A percentile compares a stretch with the other conserved stretches of the same genome.
phyloP scores from a whole-genome alignment of 225 moss, liverwort and hornwort species.

The Lunularia cruciata region DNA sequence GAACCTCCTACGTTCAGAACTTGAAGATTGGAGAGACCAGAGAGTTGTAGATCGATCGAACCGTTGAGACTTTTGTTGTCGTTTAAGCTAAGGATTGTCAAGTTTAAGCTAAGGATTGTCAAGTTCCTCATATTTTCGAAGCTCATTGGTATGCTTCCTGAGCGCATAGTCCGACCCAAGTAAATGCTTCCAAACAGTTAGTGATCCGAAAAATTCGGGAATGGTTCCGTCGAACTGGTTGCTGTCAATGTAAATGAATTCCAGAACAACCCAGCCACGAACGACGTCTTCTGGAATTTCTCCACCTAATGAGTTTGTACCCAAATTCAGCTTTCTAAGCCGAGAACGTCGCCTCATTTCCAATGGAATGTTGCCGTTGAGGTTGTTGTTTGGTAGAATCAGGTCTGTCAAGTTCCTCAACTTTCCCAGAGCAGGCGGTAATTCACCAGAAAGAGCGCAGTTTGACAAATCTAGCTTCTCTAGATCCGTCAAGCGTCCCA shows the following conservation, averaged over 20 bases:
- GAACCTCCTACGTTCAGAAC: not conserved
- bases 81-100: not conserved
- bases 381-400: slow-evolving; percentile 3
- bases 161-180: not conserved
- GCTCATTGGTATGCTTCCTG: not conserved
- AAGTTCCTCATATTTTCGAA: not conserved
- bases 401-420: not conserved
- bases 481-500: slow-evolving; percentile 2
- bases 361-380: slow-evolving; percentile 1
- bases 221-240: not conserved
- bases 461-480: not conserved
- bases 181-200: not conserved
- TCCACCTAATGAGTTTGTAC: not conserved
- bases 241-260: not conserved
- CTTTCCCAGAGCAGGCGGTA: not conserved
- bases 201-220: slow-evolving; percentile 12
- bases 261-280: not conserved
- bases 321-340: slow-evolving; percentile 3
- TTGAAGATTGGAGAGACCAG: not conserved
- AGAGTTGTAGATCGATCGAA: slow-evolving; percentile 1
- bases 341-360: not conserved
- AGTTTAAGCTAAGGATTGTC: not conserved
- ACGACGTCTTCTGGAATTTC: slow-evolving; percentile 6
- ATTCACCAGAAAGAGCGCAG: not conserved
- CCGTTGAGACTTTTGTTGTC: slow-evolving; percentile 7